These are phyloP conservation scores for Cordia subcordata DNA, from an alignment of 257 asterid genomes.

Conservation along the genomic window DNA sequence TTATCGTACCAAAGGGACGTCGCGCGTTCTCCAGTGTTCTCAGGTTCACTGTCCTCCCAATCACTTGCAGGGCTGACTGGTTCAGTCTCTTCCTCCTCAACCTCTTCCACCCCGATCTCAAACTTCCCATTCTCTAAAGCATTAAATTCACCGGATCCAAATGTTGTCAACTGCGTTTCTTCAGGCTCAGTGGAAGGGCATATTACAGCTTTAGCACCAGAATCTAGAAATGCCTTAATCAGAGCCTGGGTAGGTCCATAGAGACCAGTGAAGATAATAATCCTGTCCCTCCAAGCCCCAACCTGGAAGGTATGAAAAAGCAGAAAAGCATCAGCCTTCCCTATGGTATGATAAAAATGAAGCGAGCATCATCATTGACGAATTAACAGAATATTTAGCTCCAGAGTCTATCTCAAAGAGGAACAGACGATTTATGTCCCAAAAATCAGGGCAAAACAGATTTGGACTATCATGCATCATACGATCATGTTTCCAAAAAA, in stretches of 20 bases:
- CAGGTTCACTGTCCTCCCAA: constrained; percentile 93
- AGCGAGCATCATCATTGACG: background rate
- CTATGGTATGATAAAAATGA: constrained; percentile 1
- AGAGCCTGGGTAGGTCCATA: constrained; percentile 75
- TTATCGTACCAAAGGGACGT: constrained; percentile 71
- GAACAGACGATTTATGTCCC: background rate
- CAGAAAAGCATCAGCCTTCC: constrained; percentile 4
- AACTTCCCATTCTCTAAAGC: constrained; percentile 69
- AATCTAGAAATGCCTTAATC: constrained; percentile 83
- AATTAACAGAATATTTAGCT: background rate
- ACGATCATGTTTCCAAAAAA: too few relatives aligned
- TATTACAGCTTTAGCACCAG: constrained; percentile 92
- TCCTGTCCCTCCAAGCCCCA: constrained; percentile 97
- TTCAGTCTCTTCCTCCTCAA: constrained; percentile 42
- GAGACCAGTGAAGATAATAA: constrained; percentile 78
- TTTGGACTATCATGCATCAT: background rate
- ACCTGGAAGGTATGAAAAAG: constrained; percentile 43
- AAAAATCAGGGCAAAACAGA: background rate
- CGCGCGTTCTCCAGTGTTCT: constrained; percentile 45
- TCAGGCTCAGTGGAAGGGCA: constrained; percentile 92
- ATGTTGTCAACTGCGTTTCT: constrained; percentile 61
- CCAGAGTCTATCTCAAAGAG: background rate
- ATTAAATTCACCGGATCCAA: constrained; percentile 76
- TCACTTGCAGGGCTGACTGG: constrained; percentile 75
- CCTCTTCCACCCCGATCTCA: constrained; percentile 92